Evolutionary conservation across 177 flowering plant species (phyloP), one percentile per base, ranked within the genome.

Genomic region (Vitis hybrid): DNA sequence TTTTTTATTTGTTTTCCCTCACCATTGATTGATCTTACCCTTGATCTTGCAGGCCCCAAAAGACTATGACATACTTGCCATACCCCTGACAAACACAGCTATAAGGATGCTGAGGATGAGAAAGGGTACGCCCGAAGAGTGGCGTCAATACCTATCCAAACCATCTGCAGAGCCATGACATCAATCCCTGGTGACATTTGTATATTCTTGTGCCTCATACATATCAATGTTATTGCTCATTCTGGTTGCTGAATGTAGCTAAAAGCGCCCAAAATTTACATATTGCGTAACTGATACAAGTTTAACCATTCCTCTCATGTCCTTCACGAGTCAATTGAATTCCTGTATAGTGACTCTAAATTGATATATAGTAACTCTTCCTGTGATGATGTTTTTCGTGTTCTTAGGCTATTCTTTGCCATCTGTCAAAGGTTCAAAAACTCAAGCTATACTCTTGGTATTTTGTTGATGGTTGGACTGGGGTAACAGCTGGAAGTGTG

Each of bases 61-160:
- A 68, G 96, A 91, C 71, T 91, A 74, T 66, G 96, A 91, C 71
- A 87, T 90, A 73, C 80, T 88, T 53, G 88, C 96, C 66, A 87
- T 93, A 77, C 97, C 98, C 17, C 65, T 93, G 68, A 90, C 98
- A 58, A 81, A 57, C 70, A 71, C 84, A 10, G 91, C 98, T 30
- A 65, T 91, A 71, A 84, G 68, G 79, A 84, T 86, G 88, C 81
- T 93, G 74, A 84, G 61, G 68, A 73, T 66, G 76, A 82, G 84
- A 73, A 86, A 88, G 58, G 92, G 85, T 41, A 82, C 80, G 17
- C 98, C 97, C 3, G 84, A 81, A 66, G 95, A 93, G 75, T 93
- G 98, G 98, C 89, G 73, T 46, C 93, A 90, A 71, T 93, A 93
- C 77, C 73, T 93, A 46, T 62, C 86, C 35, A 80, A 71, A 65